phyloP scores from a whole-genome alignment of 768 basidiomycete species.

The Omphalotus guepiniiformis region DNA sequence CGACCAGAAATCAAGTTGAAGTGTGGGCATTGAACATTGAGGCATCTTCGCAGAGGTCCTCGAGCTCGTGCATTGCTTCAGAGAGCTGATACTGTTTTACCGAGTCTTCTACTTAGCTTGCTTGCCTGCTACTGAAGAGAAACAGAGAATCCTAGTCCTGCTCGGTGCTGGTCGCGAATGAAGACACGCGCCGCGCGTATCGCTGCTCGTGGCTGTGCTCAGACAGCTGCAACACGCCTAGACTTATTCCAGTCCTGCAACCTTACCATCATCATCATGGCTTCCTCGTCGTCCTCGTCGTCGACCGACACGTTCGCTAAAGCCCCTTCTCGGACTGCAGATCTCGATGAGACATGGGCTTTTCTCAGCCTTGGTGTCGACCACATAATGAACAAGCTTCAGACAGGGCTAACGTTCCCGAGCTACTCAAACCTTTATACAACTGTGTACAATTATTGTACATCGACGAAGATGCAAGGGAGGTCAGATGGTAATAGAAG shows the following conservation, averaged over 20 bases:
- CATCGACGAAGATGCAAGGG: constrained; percentile 63
- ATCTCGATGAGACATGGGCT: constrained; percentile 59
- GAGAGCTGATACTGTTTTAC: no score
- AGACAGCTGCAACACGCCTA: no score
- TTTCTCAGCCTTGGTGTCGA: constrained; percentile 86
- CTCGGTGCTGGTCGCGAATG: no score
- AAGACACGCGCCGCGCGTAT: no score
- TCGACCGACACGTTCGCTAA: constrained; percentile 4
- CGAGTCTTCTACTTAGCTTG: no score
- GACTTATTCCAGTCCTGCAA: neutral
- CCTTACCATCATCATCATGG: constrained; percentile 3
- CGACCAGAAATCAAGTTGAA: no score
- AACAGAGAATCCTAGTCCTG: no score
- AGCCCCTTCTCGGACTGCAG: constrained; percentile 9
- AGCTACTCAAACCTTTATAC: constrained; percentile 90
- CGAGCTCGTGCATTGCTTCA: no score
- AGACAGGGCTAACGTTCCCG: constrained; percentile 73
- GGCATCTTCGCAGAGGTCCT: no score
- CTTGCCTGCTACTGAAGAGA: no score
- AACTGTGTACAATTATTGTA: constrained; percentile 97
- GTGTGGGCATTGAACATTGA: no score
- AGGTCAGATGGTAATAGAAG: constrained; percentile 56
- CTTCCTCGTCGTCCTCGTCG: constrained; percentile 3
- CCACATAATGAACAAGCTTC: constrained; percentile 89
- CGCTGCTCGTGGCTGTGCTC: no score